Base-by-base conservation (phyloP, 768 basidiomycete genomes). In the Agrocybe chaxingu region DNA sequence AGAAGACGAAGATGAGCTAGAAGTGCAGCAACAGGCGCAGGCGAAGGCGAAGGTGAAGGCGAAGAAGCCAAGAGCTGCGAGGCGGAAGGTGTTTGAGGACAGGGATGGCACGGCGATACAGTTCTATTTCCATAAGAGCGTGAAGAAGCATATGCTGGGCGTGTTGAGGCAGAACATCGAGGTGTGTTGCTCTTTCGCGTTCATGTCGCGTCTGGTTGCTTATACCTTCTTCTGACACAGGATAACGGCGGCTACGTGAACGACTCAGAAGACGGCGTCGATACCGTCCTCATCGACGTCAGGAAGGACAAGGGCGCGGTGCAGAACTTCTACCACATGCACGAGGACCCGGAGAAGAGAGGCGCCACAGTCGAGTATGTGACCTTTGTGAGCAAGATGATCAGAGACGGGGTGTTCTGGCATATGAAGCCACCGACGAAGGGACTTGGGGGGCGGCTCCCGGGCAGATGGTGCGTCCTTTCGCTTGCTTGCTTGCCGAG, bases 61-160 rank as follows among this genome's bases (percentile, higher is more conserved):
- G 24, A 24, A 24, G 24, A 24, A 24, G 24, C 24, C 3, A 24
- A 5, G 24, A 3, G 24, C 24, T 24, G 24, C 24, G 24, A 24
- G 24, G 24, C 24, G 24, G 24, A 24, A 24, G 24, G 24, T 66
- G 7, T 67, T 72, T 40, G 42, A 47, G 13, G 50, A 62, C 42
- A 50, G 62, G 16, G 30, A 63, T 8, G 68, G 66, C 1, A 31
- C 54, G 11, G 62, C 67, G 1, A 54, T 68, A 13, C 58, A 52
- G 11, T 72, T 77, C 50, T 65, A 58, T 42, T 52, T 77, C 1
- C 68, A 77, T 57, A 35, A 52, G 7, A 68, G 62, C 35, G 65
- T 76, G 39, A 60, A 55, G 11, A 48, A 47, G 4, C 54, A 55
- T 16, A 50, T 53, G 12, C 60, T 57, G 24, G 9, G 38, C 0